phyloP scores from a whole-genome alignment of 2,329 filamentous ascomycete genomes.

The Rosellinia necatrix region DNA sequence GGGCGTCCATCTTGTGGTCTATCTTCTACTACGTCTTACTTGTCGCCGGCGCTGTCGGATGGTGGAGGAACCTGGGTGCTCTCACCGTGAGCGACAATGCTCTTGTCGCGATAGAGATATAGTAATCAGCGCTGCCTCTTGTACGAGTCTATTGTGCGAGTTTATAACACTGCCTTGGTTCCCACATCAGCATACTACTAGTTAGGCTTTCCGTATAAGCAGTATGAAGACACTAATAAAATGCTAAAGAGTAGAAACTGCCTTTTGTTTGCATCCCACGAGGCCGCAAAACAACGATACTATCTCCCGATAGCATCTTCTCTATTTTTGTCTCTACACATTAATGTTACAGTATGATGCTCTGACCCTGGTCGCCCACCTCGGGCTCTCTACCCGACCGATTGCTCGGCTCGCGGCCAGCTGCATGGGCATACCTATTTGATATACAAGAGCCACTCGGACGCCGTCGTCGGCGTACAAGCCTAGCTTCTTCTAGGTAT shows the following conservation, averaged over 20 bases:
- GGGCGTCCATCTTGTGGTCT: constrained; percentile 65
- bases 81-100: constrained; percentile 69
- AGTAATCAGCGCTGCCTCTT: constrained; percentile 4
- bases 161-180: not conserved
- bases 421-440: not conserved
- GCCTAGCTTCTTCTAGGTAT: constrained; percentile 2
- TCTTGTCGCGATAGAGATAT: constrained; percentile 44
- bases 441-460: not conserved
- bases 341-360: constrained; percentile 6
- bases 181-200: not conserved
- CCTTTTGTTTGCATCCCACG: not conserved
- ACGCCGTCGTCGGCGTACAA: not conserved
- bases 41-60: constrained; percentile 70
- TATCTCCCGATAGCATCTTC: constrained; percentile 2
- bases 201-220: not conserved
- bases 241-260: constrained; percentile 3
- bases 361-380: not conserved
- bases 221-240: not conserved
- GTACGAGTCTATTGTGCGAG: not conserved
- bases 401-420: not conserved
- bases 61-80: constrained; percentile 71
- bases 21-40: constrained; percentile 79
- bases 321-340: not conserved
- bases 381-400: not conserved
- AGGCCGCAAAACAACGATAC: not conserved